Base-by-base conservation (phyloP, 257 asterid genomes). In the Ajuga chamaepitys region DNA sequence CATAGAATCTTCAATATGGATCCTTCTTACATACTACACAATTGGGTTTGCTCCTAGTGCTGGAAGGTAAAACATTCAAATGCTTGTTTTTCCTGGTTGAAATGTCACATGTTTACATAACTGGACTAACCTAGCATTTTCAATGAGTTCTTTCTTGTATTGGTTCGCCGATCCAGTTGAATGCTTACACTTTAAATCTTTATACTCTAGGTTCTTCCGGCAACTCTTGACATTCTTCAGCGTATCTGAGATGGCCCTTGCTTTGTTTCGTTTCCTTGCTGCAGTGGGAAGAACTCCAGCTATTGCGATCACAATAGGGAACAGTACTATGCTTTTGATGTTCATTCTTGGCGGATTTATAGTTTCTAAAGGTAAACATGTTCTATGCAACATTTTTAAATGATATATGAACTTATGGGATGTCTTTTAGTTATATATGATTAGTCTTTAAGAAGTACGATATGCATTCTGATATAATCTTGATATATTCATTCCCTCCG, bases 41-140 rank as follows among this genome's bases (percentile, higher is more conserved):
- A 75, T 80, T 18, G 88, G 88, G 58, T 76, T 80, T 28, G 82
- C 86, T 40, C 88, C 88, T 21, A 25, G 67, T 72, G 54, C 79
- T 3, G 73, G 65, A 61, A 72, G 86, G 86, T 80, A 37, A 66
- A 9, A 32, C 9, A 30, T 0, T 45, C 41, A 21, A 21, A 32
- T 58, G 25, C 5, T 14, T 25, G 12, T 53, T 9, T 12, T 13
- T 25, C 13, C 18, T 26, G n/a, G n/a, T n/a, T n/a, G n/a, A n/a
- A n/a, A n/a, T n/a, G n/a, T n/a, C n/a, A n/a, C n/a, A n/a, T n/a
- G n/a, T n/a, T n/a, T n/a, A n/a, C n/a, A n/a, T n/a, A n/a, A n/a
- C n/a, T n/a, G n/a, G n/a, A n/a, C n/a, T n/a, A n/a, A n/a, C n/a
- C n/a, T n/a, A n/a, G n/a, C n/a, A n/a, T n/a, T n/a, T n/a, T n/a